Base-by-base conservation (phyloP, 2,329 filamentous ascomycete genomes). In the Paecilomyces sp. region DNA sequence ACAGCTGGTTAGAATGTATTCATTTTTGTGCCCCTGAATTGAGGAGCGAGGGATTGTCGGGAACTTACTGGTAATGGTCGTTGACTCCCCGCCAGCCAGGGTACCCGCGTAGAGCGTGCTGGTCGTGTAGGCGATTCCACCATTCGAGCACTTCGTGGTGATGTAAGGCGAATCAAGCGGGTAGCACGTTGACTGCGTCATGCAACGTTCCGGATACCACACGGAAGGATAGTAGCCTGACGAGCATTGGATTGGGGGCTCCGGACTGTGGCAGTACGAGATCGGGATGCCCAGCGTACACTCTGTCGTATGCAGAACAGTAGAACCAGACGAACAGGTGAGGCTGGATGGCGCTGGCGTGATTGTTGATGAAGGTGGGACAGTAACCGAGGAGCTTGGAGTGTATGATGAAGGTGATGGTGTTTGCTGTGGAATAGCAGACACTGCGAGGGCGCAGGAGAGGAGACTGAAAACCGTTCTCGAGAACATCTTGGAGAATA, bases 161-260 rank as follows among this genome's bases (percentile, higher is more conserved):
- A 70, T 64, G 65, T 66, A 70, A 9, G 57, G 58, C 22, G 63
- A 66, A 50, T 60, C 61, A 3, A 65, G 41, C 1, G 67, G 61
- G 55, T 65, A 69, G 55, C 68, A 70, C 9, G 64, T 70, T 9
- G 64, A 60, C 28, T 55, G 28, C 24, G 64, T 61, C 30, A 64
- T 57, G 28, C 68, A 70, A 47, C 68, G 66, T 30, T 64, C 68
- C 8, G 67, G 67, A 57, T 68, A 65, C 64, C 65, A 69, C 7
- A 66, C 61, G 1, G 62, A 62, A 2, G 68, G 66, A 58, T 66
- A 70, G 24, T 55, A 68, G 7, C 67, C 67, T 8, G 57, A 12
- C 2, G 59, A 22, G 15, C 67, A 70, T 18, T 60, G 34, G n/a
- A 66, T 65, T 5, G 63, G 64, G 13, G 64, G 57, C n/a, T 54